Percentiles rank a stretch among this genome's conserved stretches.
Evolutionary conservation across 495 filamentous ascomycete species (phyloP).

Genomic region (Talaromyces adpressus): DNA sequence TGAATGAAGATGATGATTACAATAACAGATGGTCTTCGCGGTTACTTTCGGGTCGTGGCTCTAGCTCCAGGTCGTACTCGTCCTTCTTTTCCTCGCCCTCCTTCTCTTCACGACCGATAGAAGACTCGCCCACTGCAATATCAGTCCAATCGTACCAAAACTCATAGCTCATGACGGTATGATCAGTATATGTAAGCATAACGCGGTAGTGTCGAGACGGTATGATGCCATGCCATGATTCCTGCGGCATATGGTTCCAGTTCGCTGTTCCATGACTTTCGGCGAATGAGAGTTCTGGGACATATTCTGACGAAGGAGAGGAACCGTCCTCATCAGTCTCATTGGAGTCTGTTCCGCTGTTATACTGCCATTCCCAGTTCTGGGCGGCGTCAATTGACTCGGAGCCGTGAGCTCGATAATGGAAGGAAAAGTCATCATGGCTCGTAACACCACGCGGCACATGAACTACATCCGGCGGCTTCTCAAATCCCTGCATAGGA

Average conservation of each 20-base stretch:
- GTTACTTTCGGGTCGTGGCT: neutral
- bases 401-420: constrained; percentile 20
- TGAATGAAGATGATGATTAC: neutral
- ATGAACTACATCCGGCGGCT: constrained; percentile 28
- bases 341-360: neutral
- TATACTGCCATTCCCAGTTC: neutral
- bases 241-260: constrained; percentile 27
- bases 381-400: constrained; percentile 11
- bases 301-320: neutral
- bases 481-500: constrained; percentile 55
- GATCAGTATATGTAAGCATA: constrained; percentile 68
- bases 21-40: neutral
- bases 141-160: constrained; percentile 43
- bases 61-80: neutral
- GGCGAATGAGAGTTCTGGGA: constrained; percentile 20
- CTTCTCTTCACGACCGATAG: neutral
- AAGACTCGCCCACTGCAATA: neutral
- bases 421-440: constrained; percentile 24
- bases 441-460: constrained; percentile 23
- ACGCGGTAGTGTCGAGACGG: constrained; percentile 55
- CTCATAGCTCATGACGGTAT: constrained; percentile 77
- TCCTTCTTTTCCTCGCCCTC: neutral
- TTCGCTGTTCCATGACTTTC: constrained; percentile 35
- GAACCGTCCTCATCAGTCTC: neutral
- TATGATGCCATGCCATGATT: constrained; percentile 33